A percentile compares a stretch with the other conserved stretches of the same genome.
phyloP scores from a whole-genome alignment of 2,329 filamentous ascomycete genomes.

The Fulvia fulva region DNA sequence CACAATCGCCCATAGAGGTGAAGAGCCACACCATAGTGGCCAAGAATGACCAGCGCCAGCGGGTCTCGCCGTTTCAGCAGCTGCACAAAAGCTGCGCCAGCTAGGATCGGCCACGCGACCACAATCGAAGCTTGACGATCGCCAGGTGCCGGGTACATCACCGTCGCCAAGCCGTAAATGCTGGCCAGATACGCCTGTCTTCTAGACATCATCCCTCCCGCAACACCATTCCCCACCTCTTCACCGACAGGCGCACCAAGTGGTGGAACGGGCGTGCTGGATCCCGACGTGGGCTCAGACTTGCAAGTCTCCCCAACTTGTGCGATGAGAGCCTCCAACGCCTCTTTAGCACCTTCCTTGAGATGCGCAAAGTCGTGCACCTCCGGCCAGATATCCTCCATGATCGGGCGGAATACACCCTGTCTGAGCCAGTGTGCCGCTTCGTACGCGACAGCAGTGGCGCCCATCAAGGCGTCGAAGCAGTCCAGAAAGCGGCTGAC shows the following conservation, averaged over 20 bases:
- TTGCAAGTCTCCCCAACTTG: conserved; percentile 6
- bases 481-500: conserved; percentile 16
- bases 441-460: conserved; percentile 15
- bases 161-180: conserved; percentile 16
- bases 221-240: neutral
- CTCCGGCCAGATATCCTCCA: conserved; percentile 6
- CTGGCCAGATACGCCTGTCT: conserved; percentile 15
- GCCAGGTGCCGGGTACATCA: conserved; percentile 11
- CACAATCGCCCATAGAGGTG: conserved; percentile 8
- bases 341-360: conserved; percentile 8
- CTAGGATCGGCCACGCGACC: conserved; percentile 18
- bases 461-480: conserved; percentile 18
- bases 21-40: conserved; percentile 19
- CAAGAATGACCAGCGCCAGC: conserved; percentile 19
- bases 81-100: conserved; percentile 9
- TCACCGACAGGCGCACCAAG: neutral
- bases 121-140: conserved; percentile 14
- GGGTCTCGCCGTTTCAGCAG: conserved; percentile 21
- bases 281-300: neutral
- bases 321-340: conserved; percentile 14
- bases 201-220: conserved; percentile 5
- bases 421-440: conserved; percentile 11
- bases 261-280: neutral
- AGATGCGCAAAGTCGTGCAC: conserved; percentile 11
- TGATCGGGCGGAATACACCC: conserved; percentile 10